Evolutionary conservation across 495 filamentous ascomycete species (phyloP), one percentile per base, ranked within the genome.

Genomic region (Neurospora sp.): DNA sequence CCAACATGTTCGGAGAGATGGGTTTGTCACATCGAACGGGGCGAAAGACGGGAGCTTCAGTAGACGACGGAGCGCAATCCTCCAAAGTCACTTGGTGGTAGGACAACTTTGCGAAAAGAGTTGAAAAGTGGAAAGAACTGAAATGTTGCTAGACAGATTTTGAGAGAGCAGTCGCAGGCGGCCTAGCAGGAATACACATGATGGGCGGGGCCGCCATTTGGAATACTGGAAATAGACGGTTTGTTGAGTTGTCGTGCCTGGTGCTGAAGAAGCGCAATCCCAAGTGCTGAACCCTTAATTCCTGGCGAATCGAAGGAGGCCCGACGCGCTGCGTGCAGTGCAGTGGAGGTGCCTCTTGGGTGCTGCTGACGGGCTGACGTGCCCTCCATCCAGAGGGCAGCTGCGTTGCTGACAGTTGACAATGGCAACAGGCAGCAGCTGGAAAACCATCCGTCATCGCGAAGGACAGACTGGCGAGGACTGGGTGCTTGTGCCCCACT

Each of bases 1-100:
- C 73, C 75, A 79, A 78, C 79, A 80, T 80, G 73, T 80, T 80
- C 79, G 79, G 69, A 74, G 71, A 71, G 69, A n/a, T 42, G 65
- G 38, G 70, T 48, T 45, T 69, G 74, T 77, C 74, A 77, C 79
- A 80, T 78, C 69, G 75, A 75, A 65, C 44, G 40, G 70, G 53
- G 53, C 53, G 31, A 61, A 53, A 20, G 10, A 31, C 27, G 27
- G 27, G 27, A 12, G 70, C 40, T 42, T 72, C 40, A 31, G 53
- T 27, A 65, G 53, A 65, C 53, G 14, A 65, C 53, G 27, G 27
- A 65, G 27, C 27, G 27, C 53, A 37, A 8, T 31, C 14, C 31
- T 35, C 27, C 53, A 65, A 61, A 61, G 27, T 65, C 27, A 65
- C 53, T 65, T 65, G 27, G 27, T 37, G 53, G 16, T 65, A 14